phyloP scores from a whole-genome alignment of 805 yeast genomes.

The Nakazawaea populi region DNA sequence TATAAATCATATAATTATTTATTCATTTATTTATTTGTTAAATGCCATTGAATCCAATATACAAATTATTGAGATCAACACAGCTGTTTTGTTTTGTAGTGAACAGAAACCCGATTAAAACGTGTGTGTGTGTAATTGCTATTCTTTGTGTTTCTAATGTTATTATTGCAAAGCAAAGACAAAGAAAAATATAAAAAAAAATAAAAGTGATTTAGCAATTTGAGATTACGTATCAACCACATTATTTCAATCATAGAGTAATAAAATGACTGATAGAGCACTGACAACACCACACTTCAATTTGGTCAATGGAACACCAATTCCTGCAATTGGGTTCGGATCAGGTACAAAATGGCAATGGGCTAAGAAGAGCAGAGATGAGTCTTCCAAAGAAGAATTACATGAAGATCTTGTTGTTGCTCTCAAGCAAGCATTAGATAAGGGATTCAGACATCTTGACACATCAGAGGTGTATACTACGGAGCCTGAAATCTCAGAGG shows the following conservation, averaged over 20 bases:
- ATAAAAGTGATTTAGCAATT: too few relatives aligned
- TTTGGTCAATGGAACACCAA: conserved; percentile 23
- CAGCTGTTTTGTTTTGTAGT: too few relatives aligned
- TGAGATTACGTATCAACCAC: neutral
- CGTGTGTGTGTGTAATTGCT: too few relatives aligned
- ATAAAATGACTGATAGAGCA: neutral
- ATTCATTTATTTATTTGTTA: neutral
- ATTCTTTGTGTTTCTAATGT: too few relatives aligned
- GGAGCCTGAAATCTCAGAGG: conserved; percentile 46
- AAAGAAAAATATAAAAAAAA: too few relatives aligned
- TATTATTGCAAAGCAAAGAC: too few relatives aligned
- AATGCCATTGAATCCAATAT: too few relatives aligned
- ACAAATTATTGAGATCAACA: too few relatives aligned
- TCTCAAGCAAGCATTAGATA: conserved; percentile 38
- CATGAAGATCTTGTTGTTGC: conserved; percentile 40
- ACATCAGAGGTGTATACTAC: conserved; percentile 64
- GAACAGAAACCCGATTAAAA: too few relatives aligned
- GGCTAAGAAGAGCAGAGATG: conserved; percentile 24
- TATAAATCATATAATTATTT: neutral
- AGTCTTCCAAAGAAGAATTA: conserved; percentile 13
- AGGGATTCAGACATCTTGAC: conserved; percentile 57
- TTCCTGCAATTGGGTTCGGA: conserved; percentile 48
- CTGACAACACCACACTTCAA: conserved; percentile 12
- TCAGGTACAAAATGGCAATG: conserved; percentile 52
- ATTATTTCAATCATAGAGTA: too few relatives aligned